These are phyloP conservation scores for Conticribra weissflogii DNA, from an alignment of 108 stramenopile genomes.

Conservation along the genomic window DNA sequence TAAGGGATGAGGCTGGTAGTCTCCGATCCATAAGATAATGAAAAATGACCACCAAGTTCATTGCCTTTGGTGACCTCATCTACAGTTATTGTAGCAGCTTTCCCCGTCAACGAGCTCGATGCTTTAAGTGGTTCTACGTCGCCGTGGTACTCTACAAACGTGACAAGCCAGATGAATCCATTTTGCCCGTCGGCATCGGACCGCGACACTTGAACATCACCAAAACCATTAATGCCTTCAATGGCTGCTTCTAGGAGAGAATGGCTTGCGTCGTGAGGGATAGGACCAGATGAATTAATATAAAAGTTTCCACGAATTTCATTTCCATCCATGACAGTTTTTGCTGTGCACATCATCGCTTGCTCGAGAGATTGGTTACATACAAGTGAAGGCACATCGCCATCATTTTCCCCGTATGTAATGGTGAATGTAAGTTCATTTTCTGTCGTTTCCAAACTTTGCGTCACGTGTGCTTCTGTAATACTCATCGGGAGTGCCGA, in stretches of 20 bases:
- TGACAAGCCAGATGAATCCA: conserved; percentile 77
- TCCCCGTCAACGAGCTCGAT: conserved; percentile 56
- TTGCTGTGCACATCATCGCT: conserved; percentile 46
- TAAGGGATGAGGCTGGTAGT: conserved; percentile 53
- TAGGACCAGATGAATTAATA: conserved; percentile 59
- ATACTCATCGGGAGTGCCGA: conserved; percentile 51
- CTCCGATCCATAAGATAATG: conserved; percentile 50
- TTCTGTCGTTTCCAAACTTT: conserved; percentile 42
- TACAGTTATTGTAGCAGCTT: conserved; percentile 57
- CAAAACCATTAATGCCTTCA: conserved; percentile 55
- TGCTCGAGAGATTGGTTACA: conserved; percentile 37
- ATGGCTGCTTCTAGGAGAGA: conserved; percentile 63
- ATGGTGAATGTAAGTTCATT: conserved; percentile 67
- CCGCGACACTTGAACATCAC: conserved; percentile 63
- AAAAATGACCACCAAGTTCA: conserved; percentile 68
- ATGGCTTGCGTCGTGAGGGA: conserved; percentile 65
- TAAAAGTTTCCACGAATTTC: conserved; percentile 69
- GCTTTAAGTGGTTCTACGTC: conserved; percentile 55
- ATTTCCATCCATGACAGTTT: conserved; percentile 84
- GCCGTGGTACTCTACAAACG: conserved; percentile 64
- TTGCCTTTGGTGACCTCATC: conserved; percentile 68
- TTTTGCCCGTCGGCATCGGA: conserved; percentile 51
- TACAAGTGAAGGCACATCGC: conserved; percentile 49
- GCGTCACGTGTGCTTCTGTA: conserved; percentile 36
- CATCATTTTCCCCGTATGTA: conserved; percentile 54